Conservation (phyloP, 2,329 filamentous ascomycete genomes). For the Fusarium setosum region DNA sequence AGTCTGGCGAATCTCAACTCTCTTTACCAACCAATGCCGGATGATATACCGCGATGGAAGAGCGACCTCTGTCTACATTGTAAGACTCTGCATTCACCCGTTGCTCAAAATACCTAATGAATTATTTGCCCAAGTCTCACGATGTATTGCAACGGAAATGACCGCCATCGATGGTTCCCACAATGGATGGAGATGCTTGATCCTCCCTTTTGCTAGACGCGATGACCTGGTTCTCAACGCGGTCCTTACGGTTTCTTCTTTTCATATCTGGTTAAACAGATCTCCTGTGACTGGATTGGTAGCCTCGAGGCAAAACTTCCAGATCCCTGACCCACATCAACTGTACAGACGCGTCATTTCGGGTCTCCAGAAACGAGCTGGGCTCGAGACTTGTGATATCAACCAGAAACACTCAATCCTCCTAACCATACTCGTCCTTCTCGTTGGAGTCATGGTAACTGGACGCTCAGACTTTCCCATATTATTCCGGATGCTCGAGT, state of each 20-base stretch:
- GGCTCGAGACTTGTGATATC: neutral
- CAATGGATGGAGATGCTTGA: slow-evolving; percentile 35
- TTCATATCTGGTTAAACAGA: slow-evolving; percentile 8
- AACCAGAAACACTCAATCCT: neutral
- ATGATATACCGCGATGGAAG: neutral
- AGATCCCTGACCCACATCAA: neutral
- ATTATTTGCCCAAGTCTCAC: slow-evolving; percentile 17
- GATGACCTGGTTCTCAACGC: slow-evolving; percentile 21
- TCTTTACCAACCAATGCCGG: neutral
- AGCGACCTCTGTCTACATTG: slow-evolving; percentile 6
- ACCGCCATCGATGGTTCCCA: slow-evolving; percentile 35
- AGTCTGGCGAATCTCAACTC: neutral
- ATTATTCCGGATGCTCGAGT: slow-evolving; percentile 1
- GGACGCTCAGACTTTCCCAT: slow-evolving; percentile 7
- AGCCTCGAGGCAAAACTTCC: neutral
- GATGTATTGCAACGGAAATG: slow-evolving; percentile 35
- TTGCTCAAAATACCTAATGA: neutral
- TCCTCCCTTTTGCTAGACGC: slow-evolving; percentile 31
- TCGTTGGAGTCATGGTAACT: slow-evolving; percentile 9
- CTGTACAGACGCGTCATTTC: neutral
- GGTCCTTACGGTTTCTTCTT: slow-evolving; percentile 17
- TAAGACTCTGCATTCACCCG: neutral
- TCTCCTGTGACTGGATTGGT: neutral
- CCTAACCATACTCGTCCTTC: slow-evolving; percentile 10
- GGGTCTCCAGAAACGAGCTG: neutral